Percentiles rank a stretch among this genome's conserved stretches.
Conservation (phyloP, 2,329 filamentous ascomycete species). For the Botrytis deweyae region DNA sequence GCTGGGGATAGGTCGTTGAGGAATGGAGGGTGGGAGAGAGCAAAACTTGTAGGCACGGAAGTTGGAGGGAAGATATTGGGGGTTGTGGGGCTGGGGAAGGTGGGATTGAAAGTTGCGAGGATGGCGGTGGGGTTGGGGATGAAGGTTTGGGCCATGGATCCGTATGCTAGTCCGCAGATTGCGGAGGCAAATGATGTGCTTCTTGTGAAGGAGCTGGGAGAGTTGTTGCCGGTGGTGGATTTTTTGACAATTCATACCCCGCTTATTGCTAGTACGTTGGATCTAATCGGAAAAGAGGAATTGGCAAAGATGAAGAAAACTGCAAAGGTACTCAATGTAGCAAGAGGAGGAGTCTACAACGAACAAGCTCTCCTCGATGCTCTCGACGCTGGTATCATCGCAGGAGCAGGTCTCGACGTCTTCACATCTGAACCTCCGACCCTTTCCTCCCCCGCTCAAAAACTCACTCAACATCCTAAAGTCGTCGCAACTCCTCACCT, state of each 20-base stretch:
- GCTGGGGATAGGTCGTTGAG: conserved; percentile 69
- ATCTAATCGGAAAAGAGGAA: conserved; percentile 68
- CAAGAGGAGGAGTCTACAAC: conserved; percentile 77
- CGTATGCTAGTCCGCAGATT: conserved; percentile 73
- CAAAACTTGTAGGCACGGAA: conserved; percentile 72
- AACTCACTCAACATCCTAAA: conserved; percentile 65
- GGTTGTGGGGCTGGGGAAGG: conserved; percentile 79
- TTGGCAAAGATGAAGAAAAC: conserved; percentile 70
- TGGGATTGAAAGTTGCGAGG: conserved; percentile 76
- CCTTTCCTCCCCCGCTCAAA: conserved; percentile 57
- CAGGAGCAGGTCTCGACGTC: conserved; percentile 76
- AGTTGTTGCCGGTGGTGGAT: conserved; percentile 65
- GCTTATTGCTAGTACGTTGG: conserved; percentile 71
- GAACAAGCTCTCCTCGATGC: conserved; percentile 70
- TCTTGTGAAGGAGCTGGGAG: conserved; percentile 56
- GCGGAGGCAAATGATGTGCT: conserved; percentile 66
- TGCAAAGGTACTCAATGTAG: conserved; percentile 75
- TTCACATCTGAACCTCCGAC: conserved; percentile 72
- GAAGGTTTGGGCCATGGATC: conserved; percentile 72
- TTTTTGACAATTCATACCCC: conserved; percentile 83
- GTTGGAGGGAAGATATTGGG: conserved; percentile 75
- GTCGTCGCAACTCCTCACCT: conserved; percentile 79
- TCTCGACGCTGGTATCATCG: conserved; percentile 68
- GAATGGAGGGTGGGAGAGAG: conserved; percentile 71
- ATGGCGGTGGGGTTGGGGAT: conserved; percentile 76